Evolutionary conservation across 768 basidiomycete species (phyloP).

Genomic region (Brasilioporus rufonigricans): DNA sequence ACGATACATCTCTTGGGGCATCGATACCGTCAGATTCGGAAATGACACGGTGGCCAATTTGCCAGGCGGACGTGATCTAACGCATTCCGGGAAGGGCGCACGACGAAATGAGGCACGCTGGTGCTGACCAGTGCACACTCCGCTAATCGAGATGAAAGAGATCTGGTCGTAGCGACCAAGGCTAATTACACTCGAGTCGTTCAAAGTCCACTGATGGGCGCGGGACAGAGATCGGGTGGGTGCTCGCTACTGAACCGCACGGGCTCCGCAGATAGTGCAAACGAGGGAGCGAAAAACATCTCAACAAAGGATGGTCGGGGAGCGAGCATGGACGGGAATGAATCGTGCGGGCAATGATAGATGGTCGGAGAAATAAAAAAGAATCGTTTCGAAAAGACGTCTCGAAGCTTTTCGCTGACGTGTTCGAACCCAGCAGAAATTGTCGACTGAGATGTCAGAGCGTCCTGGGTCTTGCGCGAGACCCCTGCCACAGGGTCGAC

Average conservation of each 20-base stretch:
- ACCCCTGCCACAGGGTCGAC: neutral
- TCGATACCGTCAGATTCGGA: neutral
- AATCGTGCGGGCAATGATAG: neutral
- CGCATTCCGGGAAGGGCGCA: neutral
- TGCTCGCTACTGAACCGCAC: neutral
- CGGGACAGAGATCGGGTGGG: neutral
- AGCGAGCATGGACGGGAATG: neutral
- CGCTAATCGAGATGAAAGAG: neutral
- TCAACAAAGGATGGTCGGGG: no score
- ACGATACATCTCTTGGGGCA: no score
- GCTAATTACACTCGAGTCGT: neutral
- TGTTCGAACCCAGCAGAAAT: constrained; percentile 8
- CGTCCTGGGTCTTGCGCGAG: neutral
- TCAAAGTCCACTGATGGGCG: neutral
- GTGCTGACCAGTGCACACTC: neutral
- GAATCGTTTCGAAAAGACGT: neutral
- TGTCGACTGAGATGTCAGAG: constrained; percentile 7
- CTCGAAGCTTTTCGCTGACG: neutral
- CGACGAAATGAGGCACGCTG: neutral
- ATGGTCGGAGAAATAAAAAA: constrained; percentile 4
- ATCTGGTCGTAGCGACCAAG: neutral
- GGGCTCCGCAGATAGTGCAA: neutral
- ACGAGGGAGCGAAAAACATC: no score
- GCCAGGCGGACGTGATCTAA: neutral
- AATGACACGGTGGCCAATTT: neutral